phyloP scores from a whole-genome alignment of 2,329 filamentous ascomycete species.

The Penicillium sp. region DNA sequence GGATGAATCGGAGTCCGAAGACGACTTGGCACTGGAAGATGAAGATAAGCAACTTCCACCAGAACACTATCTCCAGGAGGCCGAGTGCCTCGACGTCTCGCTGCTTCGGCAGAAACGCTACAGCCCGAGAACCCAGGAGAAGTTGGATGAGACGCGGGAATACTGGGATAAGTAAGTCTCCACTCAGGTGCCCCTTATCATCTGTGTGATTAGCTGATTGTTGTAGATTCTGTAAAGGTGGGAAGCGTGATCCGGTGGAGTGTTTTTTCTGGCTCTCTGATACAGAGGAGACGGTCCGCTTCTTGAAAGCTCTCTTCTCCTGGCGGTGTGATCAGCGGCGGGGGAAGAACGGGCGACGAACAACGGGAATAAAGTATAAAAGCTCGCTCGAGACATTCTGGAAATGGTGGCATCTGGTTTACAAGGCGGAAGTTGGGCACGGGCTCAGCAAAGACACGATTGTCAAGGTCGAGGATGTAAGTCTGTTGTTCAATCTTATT shows the following conservation, averaged over 20 bases:
- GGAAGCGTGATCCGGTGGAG: conserved; percentile 16
- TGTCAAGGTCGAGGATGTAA: conserved; percentile 20
- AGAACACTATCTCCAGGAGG: too few species aligned
- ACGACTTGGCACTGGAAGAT: too few species aligned
- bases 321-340: conserved; percentile 15
- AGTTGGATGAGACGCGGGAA: too few species aligned
- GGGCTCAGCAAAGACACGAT: conserved; percentile 16
- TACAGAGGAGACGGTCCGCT: conserved; percentile 25
- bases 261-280: conserved; percentile 20
- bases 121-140: too few species aligned
- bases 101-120: too few species aligned
- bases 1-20: too few species aligned
- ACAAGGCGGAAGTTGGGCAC: conserved; percentile 15
- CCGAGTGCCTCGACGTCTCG: too few species aligned
- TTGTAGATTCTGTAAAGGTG: conserved; percentile 21
- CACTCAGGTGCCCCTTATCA: too few species aligned
- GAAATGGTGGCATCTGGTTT: conserved; percentile 25
- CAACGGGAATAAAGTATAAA: conserved; percentile 15
- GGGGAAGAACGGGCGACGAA: conserved; percentile 13
- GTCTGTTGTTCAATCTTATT: conserved; percentile 4
- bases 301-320: conserved; percentile 23
- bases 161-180: too few species aligned
- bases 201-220: too few species aligned
- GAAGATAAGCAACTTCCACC: too few species aligned
- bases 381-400: conserved; percentile 18